Evolutionary conservation across 805 yeast genomes (phyloP), one percentile per base, ranked within the genome.

Genomic region (Candida coleopterorum): DNA sequence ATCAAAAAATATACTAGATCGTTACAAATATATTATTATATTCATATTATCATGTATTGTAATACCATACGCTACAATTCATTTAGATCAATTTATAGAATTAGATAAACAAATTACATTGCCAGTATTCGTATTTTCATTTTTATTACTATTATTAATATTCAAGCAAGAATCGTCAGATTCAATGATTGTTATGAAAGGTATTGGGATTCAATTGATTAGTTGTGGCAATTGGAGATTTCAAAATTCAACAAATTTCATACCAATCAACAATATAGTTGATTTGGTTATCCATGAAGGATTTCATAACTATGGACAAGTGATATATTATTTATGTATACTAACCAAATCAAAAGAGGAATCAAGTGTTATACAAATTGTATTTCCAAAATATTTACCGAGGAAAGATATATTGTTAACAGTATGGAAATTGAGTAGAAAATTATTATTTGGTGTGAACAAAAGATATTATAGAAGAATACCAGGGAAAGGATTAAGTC

Each of bases 281-380:
- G 90, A 84, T 53, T 55, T 85, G 9, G 74, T 82, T 0, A 78
- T 85, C 18, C 83, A 83, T 51, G 95, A 85, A 55, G 89, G 85
- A 0, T 84, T 85, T 52, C 68, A 68, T 37, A 81, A 81, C 5
- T 73, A 77, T 43, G 79, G 79, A 43, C 70, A 67, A 43, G 86
- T 83, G 8, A 63, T 80, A 2, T 80, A 70, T 52, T 80, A 83
- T 49, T 58, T 85, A 53, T 76, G 81, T 28, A 62, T 83, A 4
- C 60, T 83, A 24, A 71, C 79, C 12, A 68, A 68, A 35, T 48
- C 53, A 26, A 53, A 49, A 18, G 17, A 29, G 4, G 25, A 32
- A 11, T 43, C 40, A 9, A 47, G 44, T 27, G 20, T 44, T 20
- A 55, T 58, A 17, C 59, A 58, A 25, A 61, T 69, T 10, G 64